A percentile compares a stretch with the other conserved stretches of the same genome.
Evolutionary conservation across 2,329 filamentous ascomycete genomes (phyloP).

Genomic region (Microascus cirrosus): DNA sequence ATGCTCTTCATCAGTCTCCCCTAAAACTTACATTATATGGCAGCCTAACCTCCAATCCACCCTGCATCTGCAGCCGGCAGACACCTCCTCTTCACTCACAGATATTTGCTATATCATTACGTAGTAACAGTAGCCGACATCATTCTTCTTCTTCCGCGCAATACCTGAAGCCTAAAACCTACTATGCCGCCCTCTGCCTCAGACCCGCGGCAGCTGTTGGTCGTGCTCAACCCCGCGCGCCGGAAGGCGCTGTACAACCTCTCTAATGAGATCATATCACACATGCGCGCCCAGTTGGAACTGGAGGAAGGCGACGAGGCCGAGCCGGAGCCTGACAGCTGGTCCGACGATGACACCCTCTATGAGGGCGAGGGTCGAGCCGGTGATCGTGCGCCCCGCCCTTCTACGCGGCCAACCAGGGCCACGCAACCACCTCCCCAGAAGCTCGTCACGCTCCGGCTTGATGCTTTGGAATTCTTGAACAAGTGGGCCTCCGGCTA

Average conservation of each 20-base stretch:
- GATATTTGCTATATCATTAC: background rate
- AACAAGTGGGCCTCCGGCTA: constrained; percentile 68
- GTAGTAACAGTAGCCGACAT: background rate
- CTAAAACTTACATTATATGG: background rate
- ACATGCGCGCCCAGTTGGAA: constrained; percentile 41
- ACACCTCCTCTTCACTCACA: background rate
- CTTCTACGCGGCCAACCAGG: background rate
- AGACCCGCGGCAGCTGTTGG: constrained; percentile 43
- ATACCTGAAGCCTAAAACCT: background rate
- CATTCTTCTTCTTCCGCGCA: background rate
- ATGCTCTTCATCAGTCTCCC: background rate
- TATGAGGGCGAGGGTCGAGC: constrained; percentile 6
- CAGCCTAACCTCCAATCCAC: background rate
- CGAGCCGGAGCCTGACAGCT: constrained; percentile 5
- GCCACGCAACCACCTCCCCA: constrained; percentile 10
- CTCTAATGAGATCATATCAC: constrained; percentile 36
- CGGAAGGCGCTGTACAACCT: constrained; percentile 40
- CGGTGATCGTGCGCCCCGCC: constrained; percentile 6
- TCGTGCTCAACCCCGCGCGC: constrained; percentile 39
- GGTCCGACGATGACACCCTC: constrained; percentile 6
- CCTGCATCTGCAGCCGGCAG: background rate
- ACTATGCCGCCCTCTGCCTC: constrained; percentile 41
- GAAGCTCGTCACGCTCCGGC: constrained; percentile 14
- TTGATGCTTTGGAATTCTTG: constrained; percentile 53
- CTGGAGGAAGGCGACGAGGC: constrained; percentile 17